A percentile compares a stretch with the other conserved stretches of the same genome.
Evolutionary conservation across 192 early-diverging fungal genomes (phyloP).

Genomic region (Paraglomus occultum): DNA sequence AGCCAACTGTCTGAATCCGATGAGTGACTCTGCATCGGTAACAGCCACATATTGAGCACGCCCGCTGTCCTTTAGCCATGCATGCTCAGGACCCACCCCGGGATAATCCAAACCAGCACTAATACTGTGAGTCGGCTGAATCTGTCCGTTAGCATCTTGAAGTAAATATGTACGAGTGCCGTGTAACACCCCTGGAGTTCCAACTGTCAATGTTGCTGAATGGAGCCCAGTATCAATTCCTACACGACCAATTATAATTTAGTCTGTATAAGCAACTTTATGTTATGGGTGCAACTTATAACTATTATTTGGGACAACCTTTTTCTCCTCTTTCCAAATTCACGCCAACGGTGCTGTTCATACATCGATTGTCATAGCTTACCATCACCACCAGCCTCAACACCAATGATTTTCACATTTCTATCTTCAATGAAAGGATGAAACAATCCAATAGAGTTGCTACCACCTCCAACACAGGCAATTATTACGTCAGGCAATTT

Average conservation of each 20-base stretch:
- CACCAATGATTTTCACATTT: conserved; percentile 84
- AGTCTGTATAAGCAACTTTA: too few relatives aligned
- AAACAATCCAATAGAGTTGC: conserved; percentile 98
- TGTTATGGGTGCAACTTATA: too few relatives aligned
- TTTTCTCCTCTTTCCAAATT: too few relatives aligned
- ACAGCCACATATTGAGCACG: conserved; percentile 82
- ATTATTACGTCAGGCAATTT: conserved; percentile 91
- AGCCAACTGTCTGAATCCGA: conserved; percentile 73
- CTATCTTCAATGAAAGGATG: conserved; percentile 88
- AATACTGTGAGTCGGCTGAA: conserved; percentile 92
- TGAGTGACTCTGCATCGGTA: conserved; percentile 80
- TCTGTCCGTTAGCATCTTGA: conserved; percentile 96
- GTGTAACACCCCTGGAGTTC: conserved; percentile 91
- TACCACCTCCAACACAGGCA: conserved; percentile 97
- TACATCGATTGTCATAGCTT: background rate
- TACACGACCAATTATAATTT: background rate
- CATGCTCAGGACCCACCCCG: conserved; percentile 96
- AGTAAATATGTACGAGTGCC: conserved; percentile 94
- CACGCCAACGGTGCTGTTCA: background rate
- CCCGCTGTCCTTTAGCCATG: conserved; percentile 83
- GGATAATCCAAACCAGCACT: conserved; percentile 98
- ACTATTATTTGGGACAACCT: too few relatives aligned
- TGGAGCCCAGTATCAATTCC: conserved; percentile 77
- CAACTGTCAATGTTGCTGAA: conserved; percentile 84
- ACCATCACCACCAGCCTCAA: conserved; percentile 94